These are phyloP conservation scores for Coemansia sp. DNA, from an alignment of 192 early-diverging fungal genomes.

Conservation along the genomic window DNA sequence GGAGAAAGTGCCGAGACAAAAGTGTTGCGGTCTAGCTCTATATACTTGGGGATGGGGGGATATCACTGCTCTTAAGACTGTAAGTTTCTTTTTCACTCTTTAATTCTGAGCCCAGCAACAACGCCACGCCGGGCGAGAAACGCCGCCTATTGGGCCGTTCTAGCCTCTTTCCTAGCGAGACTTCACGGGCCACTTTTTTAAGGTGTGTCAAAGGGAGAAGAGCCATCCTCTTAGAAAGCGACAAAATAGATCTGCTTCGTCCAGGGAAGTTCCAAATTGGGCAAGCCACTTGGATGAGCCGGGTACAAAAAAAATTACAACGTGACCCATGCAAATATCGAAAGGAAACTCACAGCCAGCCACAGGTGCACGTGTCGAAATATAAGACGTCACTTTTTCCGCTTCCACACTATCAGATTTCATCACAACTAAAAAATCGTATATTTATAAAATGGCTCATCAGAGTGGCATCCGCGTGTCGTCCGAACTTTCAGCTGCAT, in stretches of 20 bases:
- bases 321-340: background rate
- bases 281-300: background rate
- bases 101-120: background rate
- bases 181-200: background rate
- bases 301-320: background rate
- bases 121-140: background rate
- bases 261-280: background rate
- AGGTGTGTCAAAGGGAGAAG: background rate
- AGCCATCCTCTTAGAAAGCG: background rate
- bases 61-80: background rate
- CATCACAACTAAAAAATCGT: background rate
- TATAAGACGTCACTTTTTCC: background rate
- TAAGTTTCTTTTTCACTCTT: background rate
- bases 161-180: background rate
- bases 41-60: background rate
- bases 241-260: background rate
- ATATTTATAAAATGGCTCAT: slow-evolving; percentile 31
- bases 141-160: background rate
- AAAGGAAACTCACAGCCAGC: background rate
- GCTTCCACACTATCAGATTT: too few species aligned
- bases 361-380: background rate
- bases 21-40: slow-evolving; percentile 1
- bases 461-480: slow-evolving; percentile 51
- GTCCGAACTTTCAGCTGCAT: slow-evolving; percentile 13
- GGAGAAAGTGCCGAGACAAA: background rate